A percentile compares a stretch with the other conserved stretches of the same genome.
Evolutionary conservation across 2,329 filamentous ascomycete genomes (phyloP).

Genomic region (Aspergillus felis): DNA sequence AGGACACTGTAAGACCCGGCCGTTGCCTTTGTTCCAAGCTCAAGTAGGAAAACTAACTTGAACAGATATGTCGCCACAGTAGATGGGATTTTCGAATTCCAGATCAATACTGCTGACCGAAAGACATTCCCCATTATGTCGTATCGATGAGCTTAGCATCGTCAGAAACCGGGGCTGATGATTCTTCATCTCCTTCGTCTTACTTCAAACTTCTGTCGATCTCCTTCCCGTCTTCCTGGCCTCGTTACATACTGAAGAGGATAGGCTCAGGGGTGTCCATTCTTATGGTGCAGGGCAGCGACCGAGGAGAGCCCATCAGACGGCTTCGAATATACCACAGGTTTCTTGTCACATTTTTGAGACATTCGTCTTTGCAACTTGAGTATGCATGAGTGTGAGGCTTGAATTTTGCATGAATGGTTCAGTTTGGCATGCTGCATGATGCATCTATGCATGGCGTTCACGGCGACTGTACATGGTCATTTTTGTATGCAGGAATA

Average conservation of each 20-base stretch:
- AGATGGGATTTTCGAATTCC: conserved; percentile 47
- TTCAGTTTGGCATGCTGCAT: neutral
- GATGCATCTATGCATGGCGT: neutral
- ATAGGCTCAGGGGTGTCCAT: neutral
- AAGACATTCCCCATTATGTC: conserved; percentile 45
- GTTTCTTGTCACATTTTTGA: neutral
- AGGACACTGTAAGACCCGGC: conserved; percentile 39
- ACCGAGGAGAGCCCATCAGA: neutral
- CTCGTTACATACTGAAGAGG: neutral
- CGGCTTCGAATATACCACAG: neutral
- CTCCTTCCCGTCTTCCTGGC: neutral
- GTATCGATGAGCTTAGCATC: conserved; percentile 31
- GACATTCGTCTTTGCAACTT: too few relatives aligned
- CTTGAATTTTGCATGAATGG: neutral
- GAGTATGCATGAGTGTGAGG: neutral
- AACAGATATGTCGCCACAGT: conserved; percentile 46
- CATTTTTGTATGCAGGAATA: neutral
- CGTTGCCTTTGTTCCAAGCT: conserved; percentile 6
- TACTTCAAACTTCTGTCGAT: neutral
- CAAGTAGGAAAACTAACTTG: conserved; percentile 6
- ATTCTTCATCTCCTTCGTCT: neutral
- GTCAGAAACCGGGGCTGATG: neutral
- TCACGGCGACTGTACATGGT: neutral
- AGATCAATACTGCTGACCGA: conserved; percentile 44
- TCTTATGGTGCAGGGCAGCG: neutral